Conservation (phyloP, 1,284 basidiomycete species). For the Apiotrichum siamense region DNA sequence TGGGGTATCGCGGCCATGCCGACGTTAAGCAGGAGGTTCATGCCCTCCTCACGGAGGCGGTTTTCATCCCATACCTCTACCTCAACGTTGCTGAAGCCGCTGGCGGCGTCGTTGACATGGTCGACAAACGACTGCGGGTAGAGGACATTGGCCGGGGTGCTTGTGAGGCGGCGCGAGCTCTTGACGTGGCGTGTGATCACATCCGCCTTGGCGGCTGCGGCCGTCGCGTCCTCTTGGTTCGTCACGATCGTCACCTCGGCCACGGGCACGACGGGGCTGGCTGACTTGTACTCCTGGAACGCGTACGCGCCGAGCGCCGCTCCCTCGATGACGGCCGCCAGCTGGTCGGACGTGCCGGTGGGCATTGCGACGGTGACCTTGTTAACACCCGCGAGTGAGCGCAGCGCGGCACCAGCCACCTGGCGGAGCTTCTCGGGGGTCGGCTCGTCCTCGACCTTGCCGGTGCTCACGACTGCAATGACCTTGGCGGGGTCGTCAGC, state of each 20-base stretch:
- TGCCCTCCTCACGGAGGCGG: conserved; percentile 1
- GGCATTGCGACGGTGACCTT: conserved; percentile 3
- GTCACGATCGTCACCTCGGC: not conserved
- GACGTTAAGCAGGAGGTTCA: conserved; percentile 1
- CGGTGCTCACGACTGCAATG: conserved; percentile 13
- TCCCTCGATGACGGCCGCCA: not conserved
- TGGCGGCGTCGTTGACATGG: conserved; percentile 2
- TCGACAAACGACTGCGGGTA: conserved; percentile 13
- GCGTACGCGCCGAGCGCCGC: not conserved
- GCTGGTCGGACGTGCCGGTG: not conserved
- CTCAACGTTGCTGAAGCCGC: conserved; percentile 4
- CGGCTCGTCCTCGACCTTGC: conserved; percentile 2
- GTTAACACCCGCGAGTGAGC: conserved; percentile 7
- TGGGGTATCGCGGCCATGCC: not conserved
- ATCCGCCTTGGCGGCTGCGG: conserved; percentile 5
- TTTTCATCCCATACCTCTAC: conserved; percentile 16
- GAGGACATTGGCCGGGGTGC: conserved; percentile 12
- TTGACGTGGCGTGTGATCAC: conserved; percentile 12
- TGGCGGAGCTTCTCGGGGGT: conserved; percentile 13
- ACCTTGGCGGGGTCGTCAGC: conserved; percentile 7
- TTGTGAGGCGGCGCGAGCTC: conserved; percentile 13
- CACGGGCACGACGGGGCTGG: not conserved
- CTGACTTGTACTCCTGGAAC: conserved; percentile 1
- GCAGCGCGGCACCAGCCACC: conserved; percentile 7
- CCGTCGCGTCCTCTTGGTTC: conserved; percentile 7